Percentiles rank a stretch among this genome's conserved stretches.
Evolutionary conservation across 1,284 basidiomycete genomes (phyloP).

Genomic region (Puccinia hordei): DNA sequence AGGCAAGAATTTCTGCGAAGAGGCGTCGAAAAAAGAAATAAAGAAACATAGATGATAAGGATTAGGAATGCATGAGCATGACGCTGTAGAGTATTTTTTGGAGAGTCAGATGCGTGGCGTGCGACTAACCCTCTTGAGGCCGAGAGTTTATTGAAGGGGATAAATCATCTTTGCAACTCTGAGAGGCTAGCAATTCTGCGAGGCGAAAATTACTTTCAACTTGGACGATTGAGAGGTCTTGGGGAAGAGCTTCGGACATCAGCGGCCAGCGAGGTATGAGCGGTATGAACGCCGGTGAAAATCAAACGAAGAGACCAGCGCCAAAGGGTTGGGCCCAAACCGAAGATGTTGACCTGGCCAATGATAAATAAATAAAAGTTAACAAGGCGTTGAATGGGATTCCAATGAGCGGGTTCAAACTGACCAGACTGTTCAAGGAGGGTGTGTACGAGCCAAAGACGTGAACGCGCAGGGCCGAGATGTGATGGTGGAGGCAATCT

Average conservation of each 20-base stretch:
- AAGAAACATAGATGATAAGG: background rate
- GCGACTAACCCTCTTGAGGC: constrained; percentile 15
- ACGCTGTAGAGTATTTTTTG: background rate
- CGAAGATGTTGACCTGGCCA: background rate
- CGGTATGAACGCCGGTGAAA: background rate
- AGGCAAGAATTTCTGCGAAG: background rate
- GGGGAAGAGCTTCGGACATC: constrained; percentile 4
- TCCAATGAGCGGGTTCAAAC: background rate
- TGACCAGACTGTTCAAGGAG: background rate
- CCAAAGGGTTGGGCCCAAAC: background rate
- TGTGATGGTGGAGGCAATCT: background rate
- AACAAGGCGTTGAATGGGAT: background rate
- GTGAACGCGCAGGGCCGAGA: background rate
- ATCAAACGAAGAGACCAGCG: background rate
- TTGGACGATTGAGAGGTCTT: background rate
- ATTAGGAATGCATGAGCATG: background rate
- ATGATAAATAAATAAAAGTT: background rate
- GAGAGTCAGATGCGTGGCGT: background rate
- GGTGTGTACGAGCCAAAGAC: background rate
- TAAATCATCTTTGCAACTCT: background rate
- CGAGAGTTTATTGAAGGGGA: background rate
- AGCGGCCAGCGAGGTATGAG: background rate
- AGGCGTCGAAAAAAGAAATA: background rate
- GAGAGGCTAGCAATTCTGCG: constrained; percentile 7
- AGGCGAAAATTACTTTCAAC: background rate